Percentiles rank a stretch among this genome's conserved stretches.
These are phyloP conservation scores for Phytophthora colocasiae DNA, from an alignment of 352 stramenopile species.

Conservation along the genomic window DNA sequence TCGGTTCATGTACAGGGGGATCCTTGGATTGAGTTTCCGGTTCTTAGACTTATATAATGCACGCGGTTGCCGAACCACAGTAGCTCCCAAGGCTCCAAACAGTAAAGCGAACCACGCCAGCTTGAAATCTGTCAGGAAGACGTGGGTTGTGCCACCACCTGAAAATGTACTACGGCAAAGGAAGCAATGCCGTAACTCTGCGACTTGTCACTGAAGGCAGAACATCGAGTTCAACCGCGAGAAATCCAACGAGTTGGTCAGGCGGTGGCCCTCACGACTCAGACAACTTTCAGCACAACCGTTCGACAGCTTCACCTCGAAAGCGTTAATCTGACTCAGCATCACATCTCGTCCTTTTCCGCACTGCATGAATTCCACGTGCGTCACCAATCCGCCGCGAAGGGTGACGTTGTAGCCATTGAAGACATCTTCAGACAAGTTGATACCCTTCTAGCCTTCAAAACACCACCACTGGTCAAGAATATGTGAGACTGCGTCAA, in stretches of 20 bases:
- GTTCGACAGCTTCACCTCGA: constrained; percentile 90
- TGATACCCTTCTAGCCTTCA: constrained; percentile 91
- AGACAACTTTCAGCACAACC: constrained; percentile 83
- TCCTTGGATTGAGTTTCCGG: constrained; percentile 66
- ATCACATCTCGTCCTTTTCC: constrained; percentile 89
- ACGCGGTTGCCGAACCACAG: constrained; percentile 68
- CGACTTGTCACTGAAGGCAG: constrained; percentile 64
- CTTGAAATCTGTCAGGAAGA: constrained; percentile 78
- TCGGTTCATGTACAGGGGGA: constrained; percentile 81
- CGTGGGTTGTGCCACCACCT: constrained; percentile 35
- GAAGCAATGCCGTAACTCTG: constrained; percentile 85
- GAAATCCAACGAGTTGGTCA: constrained; percentile 84
- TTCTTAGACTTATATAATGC: constrained; percentile 59
- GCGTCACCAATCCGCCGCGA: constrained; percentile 79
- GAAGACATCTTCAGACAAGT: constrained; percentile 92
- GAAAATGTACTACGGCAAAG: constrained; percentile 58
- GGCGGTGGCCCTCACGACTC: constrained; percentile 81
- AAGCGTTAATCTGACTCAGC: constrained; percentile 89
- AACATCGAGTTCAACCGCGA: constrained; percentile 91
- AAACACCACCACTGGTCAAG: constrained; percentile 60
- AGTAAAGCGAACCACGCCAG: constrained; percentile 53
- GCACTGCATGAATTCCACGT: constrained; percentile 92
- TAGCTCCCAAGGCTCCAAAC: constrained; percentile 54
- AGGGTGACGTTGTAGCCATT: constrained; percentile 88
- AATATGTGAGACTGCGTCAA: too few relatives aligned